Conservation (phyloP, 2,329 filamentous ascomycete genomes). For the Colletotrichum theobromicola region DNA sequence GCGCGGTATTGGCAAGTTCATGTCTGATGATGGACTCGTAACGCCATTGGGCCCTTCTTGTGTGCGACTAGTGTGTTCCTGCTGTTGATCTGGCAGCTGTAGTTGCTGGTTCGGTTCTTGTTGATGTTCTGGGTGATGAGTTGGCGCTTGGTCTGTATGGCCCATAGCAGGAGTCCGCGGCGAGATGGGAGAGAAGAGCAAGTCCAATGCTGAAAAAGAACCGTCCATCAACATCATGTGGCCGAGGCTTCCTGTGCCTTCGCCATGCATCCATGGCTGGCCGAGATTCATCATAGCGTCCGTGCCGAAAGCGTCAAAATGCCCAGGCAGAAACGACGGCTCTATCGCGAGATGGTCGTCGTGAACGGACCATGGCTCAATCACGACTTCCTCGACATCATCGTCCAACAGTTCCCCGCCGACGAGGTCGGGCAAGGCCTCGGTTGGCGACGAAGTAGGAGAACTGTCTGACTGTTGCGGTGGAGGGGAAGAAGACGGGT, state of each 20-base stretch:
- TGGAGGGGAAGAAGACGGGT: not conserved
- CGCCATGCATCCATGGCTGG: not conserved
- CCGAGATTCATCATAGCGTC: not conserved
- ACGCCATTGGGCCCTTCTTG: not conserved
- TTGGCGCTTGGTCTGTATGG: not conserved
- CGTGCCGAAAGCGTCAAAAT: not conserved
- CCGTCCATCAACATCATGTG: not conserved
- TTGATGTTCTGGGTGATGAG: not conserved
- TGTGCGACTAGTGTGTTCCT: not conserved
- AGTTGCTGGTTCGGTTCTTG: not conserved
- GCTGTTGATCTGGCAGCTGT: not conserved
- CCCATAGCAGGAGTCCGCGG: not conserved
- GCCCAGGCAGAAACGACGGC: not conserved
- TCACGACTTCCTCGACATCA: not conserved
- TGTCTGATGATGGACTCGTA: not conserved
- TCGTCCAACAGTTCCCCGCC: not conserved
- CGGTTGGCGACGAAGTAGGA: not conserved
- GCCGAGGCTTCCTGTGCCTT: not conserved
- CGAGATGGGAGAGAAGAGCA: not conserved
- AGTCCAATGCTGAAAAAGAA: not conserved
- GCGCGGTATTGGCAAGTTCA: not conserved
- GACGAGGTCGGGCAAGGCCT: not conserved
- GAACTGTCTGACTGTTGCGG: not conserved
- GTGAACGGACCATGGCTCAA: slow-evolving; percentile 1
- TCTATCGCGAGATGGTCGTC: not conserved